Evolutionary conservation across 75 land plant species (phyloP).

Genomic region (Adiantum capillusveneris): DNA sequence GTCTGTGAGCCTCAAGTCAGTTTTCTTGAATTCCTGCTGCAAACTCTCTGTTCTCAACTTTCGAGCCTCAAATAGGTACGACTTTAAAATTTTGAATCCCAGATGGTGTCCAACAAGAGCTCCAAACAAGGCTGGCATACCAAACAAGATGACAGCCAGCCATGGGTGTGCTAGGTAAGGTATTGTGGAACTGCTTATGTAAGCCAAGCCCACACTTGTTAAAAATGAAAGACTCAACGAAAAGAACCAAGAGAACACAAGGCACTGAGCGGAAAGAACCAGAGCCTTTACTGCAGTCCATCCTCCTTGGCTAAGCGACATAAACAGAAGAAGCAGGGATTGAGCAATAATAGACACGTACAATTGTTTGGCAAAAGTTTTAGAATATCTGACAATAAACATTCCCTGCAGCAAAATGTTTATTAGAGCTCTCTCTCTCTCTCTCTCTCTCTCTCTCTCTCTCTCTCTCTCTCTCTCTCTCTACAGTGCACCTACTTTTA

Average conservation of each 20-base stretch:
- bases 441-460: too few relatives aligned
- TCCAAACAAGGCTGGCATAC: conserved; percentile 80
- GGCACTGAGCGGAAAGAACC: conserved; percentile 40
- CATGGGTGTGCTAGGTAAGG: conserved; percentile 81
- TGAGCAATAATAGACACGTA: conserved; percentile 66
- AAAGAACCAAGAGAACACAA: conserved; percentile 63
- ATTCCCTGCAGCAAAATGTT: conserved; percentile 43
- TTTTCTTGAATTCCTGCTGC: background rate
- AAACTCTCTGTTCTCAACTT: conserved; percentile 13
- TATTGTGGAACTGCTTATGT: conserved; percentile 39
- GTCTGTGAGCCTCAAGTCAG: too few relatives aligned
- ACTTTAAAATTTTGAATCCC: conserved; percentile 49
- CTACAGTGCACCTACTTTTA: too few relatives aligned
- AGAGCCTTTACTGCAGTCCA: conserved; percentile 41
- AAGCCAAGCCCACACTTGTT: conserved; percentile 54
- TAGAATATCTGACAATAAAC: conserved; percentile 62
- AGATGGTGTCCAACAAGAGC: conserved; percentile 78
- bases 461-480: too few relatives aligned
- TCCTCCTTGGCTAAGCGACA: conserved; percentile 70
- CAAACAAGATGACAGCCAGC: conserved; percentile 79
- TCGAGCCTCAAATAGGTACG: conserved; percentile 27
- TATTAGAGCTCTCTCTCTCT: too few relatives aligned
- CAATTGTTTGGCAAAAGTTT: conserved; percentile 57
- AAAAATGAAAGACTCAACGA: conserved; percentile 54
- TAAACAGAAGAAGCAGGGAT: conserved; percentile 47